phyloP scores from a whole-genome alignment of 345 rosid species.

The Kandelia obovata region DNA sequence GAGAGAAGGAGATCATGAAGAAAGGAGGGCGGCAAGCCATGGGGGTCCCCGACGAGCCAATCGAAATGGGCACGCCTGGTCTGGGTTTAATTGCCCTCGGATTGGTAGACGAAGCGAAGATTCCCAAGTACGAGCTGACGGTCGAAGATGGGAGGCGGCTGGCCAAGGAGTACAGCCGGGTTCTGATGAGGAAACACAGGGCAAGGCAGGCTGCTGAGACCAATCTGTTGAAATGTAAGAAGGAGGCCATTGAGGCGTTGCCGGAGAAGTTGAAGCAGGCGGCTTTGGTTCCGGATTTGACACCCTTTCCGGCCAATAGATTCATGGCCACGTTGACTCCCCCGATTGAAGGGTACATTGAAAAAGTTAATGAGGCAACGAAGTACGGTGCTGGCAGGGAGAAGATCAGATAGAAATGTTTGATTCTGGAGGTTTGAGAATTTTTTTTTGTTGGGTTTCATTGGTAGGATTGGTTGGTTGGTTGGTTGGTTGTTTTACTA shows the following conservation, averaged over 20 bases:
- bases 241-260: constrained; percentile 76
- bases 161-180: constrained; percentile 80
- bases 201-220: constrained; percentile 70
- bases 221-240: constrained; percentile 48
- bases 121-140: constrained; percentile 77
- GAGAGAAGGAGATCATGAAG: constrained; percentile 65
- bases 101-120: constrained; percentile 62
- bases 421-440: background rate
- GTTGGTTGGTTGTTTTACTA: too few species aligned
- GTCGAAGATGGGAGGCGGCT: constrained; percentile 79
- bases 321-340: constrained; percentile 92
- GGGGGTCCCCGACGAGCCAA: constrained; percentile 59
- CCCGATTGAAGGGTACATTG: constrained; percentile 88
- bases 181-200: constrained; percentile 75
- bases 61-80: constrained; percentile 65
- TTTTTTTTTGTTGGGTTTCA: background rate
- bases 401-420: constrained; percentile 55
- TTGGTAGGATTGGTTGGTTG: too few species aligned
- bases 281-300: constrained; percentile 71
- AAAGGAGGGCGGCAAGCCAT: constrained; percentile 47
- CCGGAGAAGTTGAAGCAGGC: constrained; percentile 61
- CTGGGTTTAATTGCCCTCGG: constrained; percentile 72
- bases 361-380: constrained; percentile 78
- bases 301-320: constrained; percentile 68
- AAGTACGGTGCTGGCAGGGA: constrained; percentile 59